These are phyloP conservation scores for Diaporthe citri DNA, from an alignment of 2,329 filamentous ascomycete species.

Conservation along the genomic window DNA sequence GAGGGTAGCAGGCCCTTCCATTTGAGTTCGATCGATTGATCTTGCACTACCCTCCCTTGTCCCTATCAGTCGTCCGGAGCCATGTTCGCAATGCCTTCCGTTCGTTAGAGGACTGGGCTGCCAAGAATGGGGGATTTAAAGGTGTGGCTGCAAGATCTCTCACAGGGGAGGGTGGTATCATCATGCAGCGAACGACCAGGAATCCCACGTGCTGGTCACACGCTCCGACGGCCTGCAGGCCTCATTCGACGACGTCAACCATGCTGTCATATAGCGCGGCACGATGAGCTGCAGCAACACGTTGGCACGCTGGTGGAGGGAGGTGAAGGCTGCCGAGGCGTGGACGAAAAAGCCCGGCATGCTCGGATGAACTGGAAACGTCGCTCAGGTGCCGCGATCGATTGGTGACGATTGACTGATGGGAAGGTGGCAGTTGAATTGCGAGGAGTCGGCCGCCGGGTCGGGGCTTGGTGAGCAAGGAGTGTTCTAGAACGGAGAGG, in stretches of 20 bases:
- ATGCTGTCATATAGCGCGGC: constrained; percentile 27
- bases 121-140: constrained; percentile 15
- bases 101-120: constrained; percentile 6
- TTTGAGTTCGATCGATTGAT: constrained; percentile 16
- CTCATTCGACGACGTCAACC: constrained; percentile 15
- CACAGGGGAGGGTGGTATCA: constrained; percentile 29
- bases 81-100: neutral
- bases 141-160: constrained; percentile 21
- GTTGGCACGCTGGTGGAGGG: neutral
- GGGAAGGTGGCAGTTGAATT: neutral
- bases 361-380: constrained; percentile 25
- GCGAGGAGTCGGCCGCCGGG: constrained; percentile 7
- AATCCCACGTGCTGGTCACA: constrained; percentile 34
- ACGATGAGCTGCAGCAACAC: constrained; percentile 27
- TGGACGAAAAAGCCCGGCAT: neutral
- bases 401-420: neutral
- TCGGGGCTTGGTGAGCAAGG: constrained; percentile 13
- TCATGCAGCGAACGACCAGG: constrained; percentile 1
- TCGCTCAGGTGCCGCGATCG: constrained; percentile 13
- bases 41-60: constrained; percentile 4
- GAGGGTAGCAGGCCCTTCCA: constrained; percentile 13
- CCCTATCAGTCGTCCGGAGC: constrained; percentile 16
- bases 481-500: constrained; percentile 27
- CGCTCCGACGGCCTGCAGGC: constrained; percentile 21
- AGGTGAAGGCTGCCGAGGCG: constrained; percentile 20